phyloP scores from a whole-genome alignment of 192 early-diverging fungal species.

The Coemansia furcata region DNA sequence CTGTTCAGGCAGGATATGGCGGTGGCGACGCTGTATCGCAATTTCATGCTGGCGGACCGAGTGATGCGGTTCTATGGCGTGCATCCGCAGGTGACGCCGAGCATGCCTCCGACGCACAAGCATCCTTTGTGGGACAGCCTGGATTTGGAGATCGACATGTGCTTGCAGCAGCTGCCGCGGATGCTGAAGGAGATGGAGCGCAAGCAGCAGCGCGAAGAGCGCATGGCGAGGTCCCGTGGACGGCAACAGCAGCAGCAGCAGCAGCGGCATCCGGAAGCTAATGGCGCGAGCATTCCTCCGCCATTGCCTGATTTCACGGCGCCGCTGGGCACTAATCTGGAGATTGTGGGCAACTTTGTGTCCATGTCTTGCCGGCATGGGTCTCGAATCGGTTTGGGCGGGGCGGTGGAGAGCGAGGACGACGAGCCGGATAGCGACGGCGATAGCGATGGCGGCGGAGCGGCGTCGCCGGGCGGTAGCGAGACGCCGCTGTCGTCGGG shows the following conservation, averaged over 20 bases:
- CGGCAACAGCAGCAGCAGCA: conserved; percentile 8
- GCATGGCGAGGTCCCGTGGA: conserved; percentile 10
- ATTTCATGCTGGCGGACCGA: conserved; percentile 92
- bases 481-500: conserved; percentile 12
- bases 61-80: conserved; percentile 95
- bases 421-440: conserved; percentile 8
- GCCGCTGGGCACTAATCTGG: conserved; percentile 22
- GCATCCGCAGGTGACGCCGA: conserved; percentile 85
- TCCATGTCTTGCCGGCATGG: conserved; percentile 23
- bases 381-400: conserved; percentile 19
- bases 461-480: background rate
- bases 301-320: conserved; percentile 6
- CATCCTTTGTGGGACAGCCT: conserved; percentile 96
- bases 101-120: conserved; percentile 85
- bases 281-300: background rate
- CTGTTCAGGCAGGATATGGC: conserved; percentile 93
- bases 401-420: conserved; percentile 20
- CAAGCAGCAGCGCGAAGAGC: conserved; percentile 27
- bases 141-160: conserved; percentile 94
- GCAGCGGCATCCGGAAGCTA: background rate
- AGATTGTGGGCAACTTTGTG: conserved; percentile 35
- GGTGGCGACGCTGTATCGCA: conserved; percentile 92
- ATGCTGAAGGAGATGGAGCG: conserved; percentile 55
- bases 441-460: conserved; percentile 31
- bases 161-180: conserved; percentile 84